phyloP scores from a whole-genome alignment of 257 asterid species.

The Craterostigma plantagineum region DNA sequence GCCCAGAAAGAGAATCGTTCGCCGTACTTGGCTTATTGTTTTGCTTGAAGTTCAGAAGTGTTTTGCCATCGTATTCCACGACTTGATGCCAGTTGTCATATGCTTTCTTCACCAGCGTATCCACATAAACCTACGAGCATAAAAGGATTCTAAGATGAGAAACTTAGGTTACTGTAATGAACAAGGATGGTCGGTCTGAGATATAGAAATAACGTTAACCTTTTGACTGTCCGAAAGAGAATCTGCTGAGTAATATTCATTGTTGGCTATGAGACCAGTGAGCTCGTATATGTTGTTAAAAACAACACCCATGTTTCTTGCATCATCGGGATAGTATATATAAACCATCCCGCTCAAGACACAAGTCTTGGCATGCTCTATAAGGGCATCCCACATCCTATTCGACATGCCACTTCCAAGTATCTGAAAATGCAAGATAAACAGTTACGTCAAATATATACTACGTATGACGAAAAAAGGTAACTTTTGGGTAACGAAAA shows the following conservation, averaged over 20 bases:
- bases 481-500: slow-evolving; percentile 5
- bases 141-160: slow-evolving; percentile 1
- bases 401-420: slow-evolving; percentile 99
- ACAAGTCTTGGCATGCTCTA: slow-evolving; percentile 90
- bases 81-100: slow-evolving; percentile 87
- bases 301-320: slow-evolving; percentile 66
- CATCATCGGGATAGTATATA: slow-evolving; percentile 66
- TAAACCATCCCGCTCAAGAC: slow-evolving; percentile 87
- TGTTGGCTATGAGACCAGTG: slow-evolving; percentile 71
- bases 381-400: slow-evolving; percentile 97
- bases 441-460: too few relatives aligned
- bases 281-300: slow-evolving; percentile 86
- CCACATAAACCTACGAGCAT: slow-evolving; percentile 52
- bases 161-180: not conserved
- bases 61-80: slow-evolving; percentile 86
- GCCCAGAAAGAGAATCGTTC: slow-evolving; percentile 39
- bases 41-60: slow-evolving; percentile 60
- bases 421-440: slow-evolving; percentile 27
- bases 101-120: slow-evolving; percentile 78
- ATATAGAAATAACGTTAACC: slow-evolving; percentile 17
- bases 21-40: slow-evolving; percentile 25
- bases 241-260: slow-evolving; percentile 71
- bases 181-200: not conserved
- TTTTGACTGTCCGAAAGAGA: slow-evolving; percentile 90
- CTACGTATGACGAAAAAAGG: slow-evolving; percentile 1